Base-by-base conservation (phyloP, 2,329 filamentous ascomycete genomes). In the Fusarium sp. region DNA sequence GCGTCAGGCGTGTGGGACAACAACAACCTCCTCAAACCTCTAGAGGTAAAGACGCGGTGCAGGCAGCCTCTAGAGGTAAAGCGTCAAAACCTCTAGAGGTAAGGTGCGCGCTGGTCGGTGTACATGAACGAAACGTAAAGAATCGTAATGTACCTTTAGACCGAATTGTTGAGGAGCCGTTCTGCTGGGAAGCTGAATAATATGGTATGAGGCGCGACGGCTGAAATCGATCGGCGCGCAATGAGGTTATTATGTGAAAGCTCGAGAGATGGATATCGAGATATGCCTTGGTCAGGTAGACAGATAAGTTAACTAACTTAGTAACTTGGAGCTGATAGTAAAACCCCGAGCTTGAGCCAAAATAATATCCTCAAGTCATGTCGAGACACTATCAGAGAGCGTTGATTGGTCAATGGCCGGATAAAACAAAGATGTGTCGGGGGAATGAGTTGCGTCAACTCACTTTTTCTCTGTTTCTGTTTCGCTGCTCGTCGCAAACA, bases 341-440 rank as follows among this genome's bases (percentile, higher is more conserved):
- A 66, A 61, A n/a, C 58, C 46, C 65, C 59, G 41, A 65, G 62
- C 52, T 56, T 47, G 55, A 73, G 66, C 63, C 69, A 73, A 62
- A 63, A 71, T 55, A 67, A 71, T 65, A 54, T n/a, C 62, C 55
- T 66, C 59, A 73, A 71, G 67, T 63, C 70, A 69, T 69, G 55
- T 66, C 58, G 60, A 53, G 34, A 54, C 69, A 62, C 68, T 79
- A 79, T 79, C 76, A 69, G 68, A 51, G 61, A 49, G 41, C 55
- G 66, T 53, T 78, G 75, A 78, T 78, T 79, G 77, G 77, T 30
- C 77, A 78, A 79, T 78, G 72, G 72, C 62, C 63, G 58, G 41
- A 44, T 53, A 64, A 55, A 73, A 63, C 61, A 67, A 66, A 71
- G 53, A 68, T 72, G 62, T 69, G 69, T 69, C 62, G 60, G 59